These are phyloP conservation scores for Huntiella savannae DNA, from an alignment of 2,329 filamentous ascomycete species.

Conservation along the genomic window DNA sequence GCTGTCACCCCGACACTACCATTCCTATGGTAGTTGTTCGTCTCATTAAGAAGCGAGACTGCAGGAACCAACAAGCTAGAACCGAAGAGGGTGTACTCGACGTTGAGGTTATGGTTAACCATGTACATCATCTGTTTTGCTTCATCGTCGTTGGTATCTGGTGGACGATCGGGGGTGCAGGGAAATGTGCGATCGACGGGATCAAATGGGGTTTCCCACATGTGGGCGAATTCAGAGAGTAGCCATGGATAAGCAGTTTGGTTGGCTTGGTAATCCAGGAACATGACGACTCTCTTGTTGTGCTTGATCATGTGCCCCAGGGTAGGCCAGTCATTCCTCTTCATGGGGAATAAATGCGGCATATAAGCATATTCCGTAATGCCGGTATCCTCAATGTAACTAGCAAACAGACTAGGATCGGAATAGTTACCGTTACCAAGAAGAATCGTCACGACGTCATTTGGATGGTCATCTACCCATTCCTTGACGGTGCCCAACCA, in stretches of 20 bases:
- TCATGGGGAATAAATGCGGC: conserved; percentile 52
- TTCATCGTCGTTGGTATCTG: conserved; percentile 37
- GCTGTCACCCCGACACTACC: conserved; percentile 49
- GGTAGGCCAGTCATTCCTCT: conserved; percentile 63
- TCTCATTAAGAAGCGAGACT: conserved; percentile 47
- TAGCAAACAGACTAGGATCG: conserved; percentile 41
- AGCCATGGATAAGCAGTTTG: conserved; percentile 65
- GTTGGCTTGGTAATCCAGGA: conserved; percentile 72
- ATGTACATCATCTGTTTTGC: conserved; percentile 53
- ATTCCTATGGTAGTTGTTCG: conserved; percentile 45
- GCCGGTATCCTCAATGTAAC: conserved; percentile 51
- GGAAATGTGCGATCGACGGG: conserved; percentile 47
- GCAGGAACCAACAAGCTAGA: conserved; percentile 51
- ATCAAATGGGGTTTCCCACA: conserved; percentile 85
- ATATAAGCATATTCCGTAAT: conserved; percentile 55
- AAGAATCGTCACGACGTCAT: conserved; percentile 73
- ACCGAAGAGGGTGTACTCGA: conserved; percentile 49
- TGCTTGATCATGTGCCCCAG: conserved; percentile 55
- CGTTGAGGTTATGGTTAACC: conserved; percentile 81
- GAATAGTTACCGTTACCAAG: conserved; percentile 70
- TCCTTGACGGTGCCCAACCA: conserved; percentile 49
- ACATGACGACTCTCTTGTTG: conserved; percentile 55
- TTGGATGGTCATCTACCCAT: conserved; percentile 63
- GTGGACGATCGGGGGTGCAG: conserved; percentile 61
- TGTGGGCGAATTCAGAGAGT: conserved; percentile 68